Base-by-base conservation (phyloP, 2,329 filamentous ascomycete species). In the Fusarium bactridioides region DNA sequence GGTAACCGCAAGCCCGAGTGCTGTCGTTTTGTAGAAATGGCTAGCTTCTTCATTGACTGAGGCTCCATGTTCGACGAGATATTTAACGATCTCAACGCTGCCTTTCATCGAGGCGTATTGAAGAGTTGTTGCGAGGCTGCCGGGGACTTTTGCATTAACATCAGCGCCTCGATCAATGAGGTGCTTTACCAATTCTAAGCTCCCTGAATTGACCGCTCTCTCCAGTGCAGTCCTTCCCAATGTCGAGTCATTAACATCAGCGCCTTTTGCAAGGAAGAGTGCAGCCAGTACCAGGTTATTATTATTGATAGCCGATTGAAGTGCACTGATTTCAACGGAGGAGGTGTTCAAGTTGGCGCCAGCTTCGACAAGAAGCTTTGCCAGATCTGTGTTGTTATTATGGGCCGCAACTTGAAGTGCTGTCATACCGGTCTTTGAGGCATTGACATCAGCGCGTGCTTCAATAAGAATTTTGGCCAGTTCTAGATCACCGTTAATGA, bases 101-200 rank as follows among this genome's bases (percentile, higher is more conserved):
- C 53, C 53, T 9, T 1, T 0, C 12, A 15, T 23, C 0, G 37
- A 0, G 2, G 37, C 16, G 7, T 5, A 15, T 11, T 33, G 27
- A 12, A 33, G 15, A 31, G 21, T 21, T 31, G 35, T 54, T 1
- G 21, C 3, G 15, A 0, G 0, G 25, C 3, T 10, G 29, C 1
- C 5, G 6, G 4, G 6, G 5, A 3, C 11, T 2, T 12, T 33
- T 4, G 79, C 78, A 57, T 84, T 79, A 19, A 84, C 61, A 19
- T 83, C 67, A 11, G 82, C 83, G 18, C 83, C 83, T 9, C 65
- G 69, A 5, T 77, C 75, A 48, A 84, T 66, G 13, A 37, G 18
- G 4, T 16, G 2, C 33, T 74, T 61, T 10, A 81, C 74, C 4
- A 79, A 33, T 7, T 63, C 40, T 1, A 70, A 33, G 31, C 74